These are phyloP conservation scores for Bimuria novae-zelandiae DNA, from an alignment of 2,329 filamentous ascomycete genomes.

Conservation along the genomic window DNA sequence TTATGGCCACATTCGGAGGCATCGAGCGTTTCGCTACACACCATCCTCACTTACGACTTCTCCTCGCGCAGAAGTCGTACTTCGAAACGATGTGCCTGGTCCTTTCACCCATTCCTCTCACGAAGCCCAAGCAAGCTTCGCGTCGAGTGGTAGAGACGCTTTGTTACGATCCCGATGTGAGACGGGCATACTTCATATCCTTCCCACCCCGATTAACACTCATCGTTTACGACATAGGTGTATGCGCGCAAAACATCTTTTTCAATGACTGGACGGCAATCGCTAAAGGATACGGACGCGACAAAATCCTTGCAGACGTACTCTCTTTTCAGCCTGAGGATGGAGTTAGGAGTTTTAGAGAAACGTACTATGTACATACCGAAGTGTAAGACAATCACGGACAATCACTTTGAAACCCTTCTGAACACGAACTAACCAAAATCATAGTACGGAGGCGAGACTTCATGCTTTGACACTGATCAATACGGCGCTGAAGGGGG, in stretches of 20 bases:
- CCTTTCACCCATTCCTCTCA: conserved; percentile 18
- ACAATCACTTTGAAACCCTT: no score
- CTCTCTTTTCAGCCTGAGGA: conserved; percentile 20
- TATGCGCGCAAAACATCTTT: conserved; percentile 19
- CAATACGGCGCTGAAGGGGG: conserved; percentile 20
- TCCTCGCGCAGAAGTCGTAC: conserved; percentile 16
- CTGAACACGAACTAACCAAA: no score
- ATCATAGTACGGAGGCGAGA: no score
- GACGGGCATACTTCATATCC: conserved; percentile 22
- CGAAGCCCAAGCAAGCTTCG: conserved; percentile 16
- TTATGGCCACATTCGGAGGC: conserved; percentile 25
- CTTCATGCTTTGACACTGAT: conserved; percentile 10
- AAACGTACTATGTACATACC: no score
- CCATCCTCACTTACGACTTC: conserved; percentile 26
- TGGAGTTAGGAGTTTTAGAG: no score
- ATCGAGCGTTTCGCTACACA: conserved; percentile 22
- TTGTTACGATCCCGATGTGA: no score
- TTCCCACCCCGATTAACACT: conserved; percentile 20
- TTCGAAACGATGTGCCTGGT: conserved; percentile 25
- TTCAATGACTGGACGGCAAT: not conserved
- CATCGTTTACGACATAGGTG: conserved; percentile 21
- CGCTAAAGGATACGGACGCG: conserved; percentile 21
- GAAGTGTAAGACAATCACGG: no score
- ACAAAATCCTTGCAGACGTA: conserved; percentile 23
- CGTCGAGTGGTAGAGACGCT: no score